These are phyloP conservation scores for Exophiala xenobiotica DNA, from an alignment of 2,329 filamentous ascomycete species.

Conservation along the genomic window DNA sequence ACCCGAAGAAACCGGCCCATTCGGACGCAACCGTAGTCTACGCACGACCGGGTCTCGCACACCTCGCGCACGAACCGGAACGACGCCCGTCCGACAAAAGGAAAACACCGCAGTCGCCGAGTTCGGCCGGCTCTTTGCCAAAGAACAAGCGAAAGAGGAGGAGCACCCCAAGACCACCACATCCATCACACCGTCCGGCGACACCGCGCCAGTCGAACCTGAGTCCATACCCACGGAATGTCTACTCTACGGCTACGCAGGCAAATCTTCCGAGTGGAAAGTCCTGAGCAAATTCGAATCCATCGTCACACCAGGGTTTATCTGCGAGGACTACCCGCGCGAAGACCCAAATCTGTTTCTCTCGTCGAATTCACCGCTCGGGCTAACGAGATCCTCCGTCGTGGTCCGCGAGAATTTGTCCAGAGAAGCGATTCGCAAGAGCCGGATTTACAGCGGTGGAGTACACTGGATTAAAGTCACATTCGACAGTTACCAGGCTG, in stretches of 20 bases:
- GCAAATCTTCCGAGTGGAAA: constrained; percentile 69
- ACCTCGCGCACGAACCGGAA: constrained; percentile 58
- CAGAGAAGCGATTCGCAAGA: constrained; percentile 70
- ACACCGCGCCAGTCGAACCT: constrained; percentile 37
- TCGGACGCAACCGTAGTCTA: constrained; percentile 53
- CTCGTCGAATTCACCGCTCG: constrained; percentile 56
- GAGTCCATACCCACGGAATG: constrained; percentile 65
- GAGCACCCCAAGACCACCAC: constrained; percentile 21
- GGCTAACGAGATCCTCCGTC: constrained; percentile 39
- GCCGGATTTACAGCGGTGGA: constrained; percentile 78
- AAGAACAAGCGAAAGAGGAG: constrained; percentile 45
- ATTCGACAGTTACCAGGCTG: constrained; percentile 71
- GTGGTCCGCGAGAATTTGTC: constrained; percentile 65
- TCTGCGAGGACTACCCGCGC: constrained; percentile 91
- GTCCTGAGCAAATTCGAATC: constrained; percentile 86
- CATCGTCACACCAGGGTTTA: constrained; percentile 61
- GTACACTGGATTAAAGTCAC: constrained; percentile 90
- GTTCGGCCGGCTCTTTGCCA: constrained; percentile 46
- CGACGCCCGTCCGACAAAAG: constrained; percentile 51
- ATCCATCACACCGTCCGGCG: constrained; percentile 11
- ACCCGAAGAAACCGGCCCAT: constrained; percentile 61
- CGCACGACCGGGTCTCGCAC: constrained; percentile 43
- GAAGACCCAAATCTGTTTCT: constrained; percentile 73
- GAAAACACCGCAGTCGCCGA: constrained; percentile 55
- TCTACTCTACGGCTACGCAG: constrained; percentile 79